Evolutionary conservation across 1,284 basidiomycete genomes (phyloP), one percentile per base, ranked within the genome.

Genomic region (Moesziomyces aphidis): DNA sequence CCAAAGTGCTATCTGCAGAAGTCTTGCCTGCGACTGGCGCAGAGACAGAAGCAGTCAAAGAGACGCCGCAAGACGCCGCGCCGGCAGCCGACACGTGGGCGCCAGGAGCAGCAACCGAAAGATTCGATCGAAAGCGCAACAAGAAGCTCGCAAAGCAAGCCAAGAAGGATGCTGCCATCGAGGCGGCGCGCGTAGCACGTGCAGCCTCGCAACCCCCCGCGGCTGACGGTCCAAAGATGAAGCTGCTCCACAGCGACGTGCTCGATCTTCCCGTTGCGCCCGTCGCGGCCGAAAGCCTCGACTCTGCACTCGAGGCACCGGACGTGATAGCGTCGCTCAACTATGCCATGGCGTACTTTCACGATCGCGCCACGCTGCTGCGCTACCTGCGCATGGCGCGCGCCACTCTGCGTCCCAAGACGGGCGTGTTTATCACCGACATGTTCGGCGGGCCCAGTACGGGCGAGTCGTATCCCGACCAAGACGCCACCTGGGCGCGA

Each of bases 341-440:
- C 62, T 81, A 81, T 50, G 79, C 78, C 15, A 70, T 81, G 55
- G 76, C 73, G 22, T 81, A 81, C 58, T 81, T 81, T 44, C 79
- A 81, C 61, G 66, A 68, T 39, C 76, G 79, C 15, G 50, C 63
- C 1, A 71, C 68, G 31, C 62, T 81, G 42, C 21, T 80, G 5
- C 53, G 49, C 10, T 81, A 81, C 52, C 55, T 81, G 23, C 39
- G 34, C 7, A 45, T 69, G 43, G 72, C 70, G 5, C 55, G 59
- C 15, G 28, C 49, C 10, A 75, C 67, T 13, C 55, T 81, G 39
- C 66, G 78, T 4, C 60, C 72, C 26, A 61, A 65, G 51, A 80
- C 76, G 4, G 79, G 79, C 48, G 74, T 78, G 3, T 69, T 81
- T 17, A 64, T 81, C n/a, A 72, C 70, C 22, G 79, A 81, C 51